These are phyloP conservation scores for Hordeum marinum DNA, from an alignment of 176 grass and related monocot species.

Conservation along the genomic window DNA sequence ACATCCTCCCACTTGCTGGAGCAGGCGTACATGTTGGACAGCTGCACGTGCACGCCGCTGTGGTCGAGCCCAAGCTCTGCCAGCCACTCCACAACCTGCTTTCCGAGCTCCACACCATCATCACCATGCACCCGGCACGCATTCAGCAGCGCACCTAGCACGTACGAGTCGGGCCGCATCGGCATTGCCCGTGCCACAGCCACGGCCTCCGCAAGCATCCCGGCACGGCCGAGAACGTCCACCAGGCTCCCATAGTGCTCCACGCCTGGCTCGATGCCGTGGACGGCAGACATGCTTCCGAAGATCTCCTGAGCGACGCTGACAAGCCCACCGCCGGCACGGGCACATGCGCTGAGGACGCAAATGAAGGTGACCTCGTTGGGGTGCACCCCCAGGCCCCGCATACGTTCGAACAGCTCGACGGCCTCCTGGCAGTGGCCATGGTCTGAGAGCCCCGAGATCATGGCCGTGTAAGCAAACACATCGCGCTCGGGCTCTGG, in stretches of 20 bases:
- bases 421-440: constrained; percentile 37
- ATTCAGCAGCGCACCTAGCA: constrained; percentile 58
- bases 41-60: constrained; percentile 46
- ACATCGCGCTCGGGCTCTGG: constrained; percentile 25
- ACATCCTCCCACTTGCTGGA: constrained; percentile 42
- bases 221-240: constrained; percentile 49
- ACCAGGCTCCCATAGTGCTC: constrained; percentile 71
- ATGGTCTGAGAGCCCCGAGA: constrained; percentile 51
- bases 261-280: constrained; percentile 30
- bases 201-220: constrained; percentile 33
- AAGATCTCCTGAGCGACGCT: constrained; percentile 28
- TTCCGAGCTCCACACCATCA: background rate
- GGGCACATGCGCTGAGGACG: constrained; percentile 41
- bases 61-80: constrained; percentile 41
- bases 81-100: constrained; percentile 19
- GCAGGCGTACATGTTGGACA: constrained; percentile 62
- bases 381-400: constrained; percentile 39
- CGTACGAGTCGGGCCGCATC: constrained; percentile 55
- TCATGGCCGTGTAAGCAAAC: constrained; percentile 60
- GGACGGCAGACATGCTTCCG: constrained; percentile 18
- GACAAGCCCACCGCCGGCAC: constrained; percentile 25
- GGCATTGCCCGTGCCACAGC: constrained; percentile 33
- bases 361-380: constrained; percentile 70
- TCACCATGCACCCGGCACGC: constrained; percentile 39
- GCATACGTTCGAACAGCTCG: constrained; percentile 33